Evolutionary conservation across 2,329 filamentous ascomycete species (phyloP), one percentile per base, ranked within the genome.

Genomic region (Colletotrichum graminicola): DNA sequence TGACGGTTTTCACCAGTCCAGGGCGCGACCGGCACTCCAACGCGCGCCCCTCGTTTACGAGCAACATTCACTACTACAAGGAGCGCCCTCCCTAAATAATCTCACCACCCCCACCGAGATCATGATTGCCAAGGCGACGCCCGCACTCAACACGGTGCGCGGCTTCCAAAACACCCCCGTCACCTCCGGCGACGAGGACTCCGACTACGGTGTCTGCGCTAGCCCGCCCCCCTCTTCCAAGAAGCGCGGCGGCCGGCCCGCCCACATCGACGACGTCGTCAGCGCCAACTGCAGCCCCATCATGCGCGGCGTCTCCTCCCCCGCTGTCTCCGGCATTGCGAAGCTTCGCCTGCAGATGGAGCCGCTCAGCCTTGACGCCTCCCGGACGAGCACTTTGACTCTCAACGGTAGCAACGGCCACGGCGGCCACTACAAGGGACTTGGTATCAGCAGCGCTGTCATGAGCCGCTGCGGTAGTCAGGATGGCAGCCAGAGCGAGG

Each of bases 331-430:
- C 71, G 94, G 94, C 59, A 94, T 98, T 76, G 93, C 93, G 77
- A 93, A 92, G 76, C 84, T 98, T 77, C 94, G 94, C 79, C 86
- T 92, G 79, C 92, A 96, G 78, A 86, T 97, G 69, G 94, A 97
- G 73, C 90, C 91, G 2, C 84, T 98, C 65, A 93, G 88, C 77
- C 84, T 97, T 18, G 88, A 90, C 73, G 82, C 77, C 26, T 82
- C 89, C 3, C 87, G 87, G 56, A 85, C 85, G 60, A 88, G 84
- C 75, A 90, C 88, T 43, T 83, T 88, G 76, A 87, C 87, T 26
- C 88, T 84, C 74, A 86, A 81, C 75, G 86, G 84, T 76, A 88
- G 85, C 76, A 80, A 34, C 78, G 79, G 66, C 83, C 84, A 73
- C 81, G 67, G 43, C 55, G 77, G 75, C 26, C 76, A 75, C 39